These are phyloP conservation scores for Deinandra increscens DNA, from an alignment of 129 eudicot genomes.

Conservation along the genomic window DNA sequence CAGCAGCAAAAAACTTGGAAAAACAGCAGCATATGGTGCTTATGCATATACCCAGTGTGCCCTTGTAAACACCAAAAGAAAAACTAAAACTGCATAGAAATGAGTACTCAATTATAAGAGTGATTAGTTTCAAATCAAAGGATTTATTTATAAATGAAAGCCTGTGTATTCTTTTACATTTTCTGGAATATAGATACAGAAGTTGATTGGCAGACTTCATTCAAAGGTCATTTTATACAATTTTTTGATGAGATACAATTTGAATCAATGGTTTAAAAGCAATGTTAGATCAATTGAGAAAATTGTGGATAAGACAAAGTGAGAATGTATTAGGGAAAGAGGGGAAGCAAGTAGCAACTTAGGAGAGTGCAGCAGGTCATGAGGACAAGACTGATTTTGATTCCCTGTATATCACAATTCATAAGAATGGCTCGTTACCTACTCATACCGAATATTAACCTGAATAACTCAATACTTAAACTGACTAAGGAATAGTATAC, in stretches of 20 bases:
- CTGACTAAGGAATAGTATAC: too few species aligned
- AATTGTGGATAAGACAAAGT: neutral
- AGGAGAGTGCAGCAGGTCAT: neutral
- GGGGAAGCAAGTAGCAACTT: neutral
- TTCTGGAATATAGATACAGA: neutral
- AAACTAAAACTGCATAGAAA: neutral
- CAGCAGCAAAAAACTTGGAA: neutral
- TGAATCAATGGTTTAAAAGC: neutral
- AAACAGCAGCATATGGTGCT: neutral
- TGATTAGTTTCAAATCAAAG: neutral
- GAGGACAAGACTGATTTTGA: neutral
- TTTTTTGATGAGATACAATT: neutral
- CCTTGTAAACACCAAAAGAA: neutral
- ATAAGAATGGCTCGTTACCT: neutral
- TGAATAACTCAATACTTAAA: neutral
- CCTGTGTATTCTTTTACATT: neutral
- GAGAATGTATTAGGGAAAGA: neutral
- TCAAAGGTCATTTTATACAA: neutral
- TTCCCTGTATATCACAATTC: neutral
- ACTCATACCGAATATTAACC: neutral
- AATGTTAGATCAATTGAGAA: neutral
- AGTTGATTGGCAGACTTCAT: neutral
- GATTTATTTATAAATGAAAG: neutral
- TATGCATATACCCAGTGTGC: neutral
- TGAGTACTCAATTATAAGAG: neutral